Conservation (phyloP, 768 basidiomycete species). For the Hortiboletus campestris region DNA sequence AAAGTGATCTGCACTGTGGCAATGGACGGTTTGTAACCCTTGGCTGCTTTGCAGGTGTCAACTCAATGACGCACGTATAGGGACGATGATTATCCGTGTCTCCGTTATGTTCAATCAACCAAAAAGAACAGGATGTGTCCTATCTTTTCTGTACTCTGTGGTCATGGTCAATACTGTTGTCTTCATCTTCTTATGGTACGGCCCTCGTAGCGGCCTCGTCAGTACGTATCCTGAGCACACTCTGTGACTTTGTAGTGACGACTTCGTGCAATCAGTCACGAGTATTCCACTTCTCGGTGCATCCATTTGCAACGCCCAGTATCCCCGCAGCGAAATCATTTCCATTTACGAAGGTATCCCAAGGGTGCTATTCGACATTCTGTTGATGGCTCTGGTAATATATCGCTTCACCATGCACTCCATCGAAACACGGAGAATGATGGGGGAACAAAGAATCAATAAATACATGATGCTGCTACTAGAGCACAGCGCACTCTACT, state of each 20-base stretch:
- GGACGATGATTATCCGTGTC: conserved; percentile 15
- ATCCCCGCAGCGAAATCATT: neutral
- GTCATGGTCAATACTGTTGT: neutral
- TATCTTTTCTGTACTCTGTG: conserved; percentile 1
- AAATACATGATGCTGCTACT: conserved; percentile 10
- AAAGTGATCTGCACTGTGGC: neutral
- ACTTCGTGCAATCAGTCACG: neutral
- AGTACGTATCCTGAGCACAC: neutral
- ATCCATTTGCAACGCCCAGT: neutral
- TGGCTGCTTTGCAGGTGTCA: no score
- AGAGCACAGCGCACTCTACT: conserved; percentile 9
- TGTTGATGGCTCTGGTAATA: conserved; percentile 3
- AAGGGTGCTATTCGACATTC: neutral
- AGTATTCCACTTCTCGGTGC: neutral
- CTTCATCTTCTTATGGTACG: neutral
- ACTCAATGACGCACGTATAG: neutral
- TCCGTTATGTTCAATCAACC: conserved; percentile 13
- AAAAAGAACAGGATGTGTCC: neutral
- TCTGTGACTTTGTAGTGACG: neutral
- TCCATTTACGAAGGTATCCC: neutral
- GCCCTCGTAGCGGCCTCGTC: neutral
- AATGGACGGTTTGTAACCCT: conserved; percentile 4
- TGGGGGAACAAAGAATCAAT: conserved; percentile 2
- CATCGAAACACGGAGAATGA: neutral
- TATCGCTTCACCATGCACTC: conserved; percentile 9